Base-by-base conservation (phyloP, 2,329 filamentous ascomycete species). In the Gliomastix tumulicola region DNA sequence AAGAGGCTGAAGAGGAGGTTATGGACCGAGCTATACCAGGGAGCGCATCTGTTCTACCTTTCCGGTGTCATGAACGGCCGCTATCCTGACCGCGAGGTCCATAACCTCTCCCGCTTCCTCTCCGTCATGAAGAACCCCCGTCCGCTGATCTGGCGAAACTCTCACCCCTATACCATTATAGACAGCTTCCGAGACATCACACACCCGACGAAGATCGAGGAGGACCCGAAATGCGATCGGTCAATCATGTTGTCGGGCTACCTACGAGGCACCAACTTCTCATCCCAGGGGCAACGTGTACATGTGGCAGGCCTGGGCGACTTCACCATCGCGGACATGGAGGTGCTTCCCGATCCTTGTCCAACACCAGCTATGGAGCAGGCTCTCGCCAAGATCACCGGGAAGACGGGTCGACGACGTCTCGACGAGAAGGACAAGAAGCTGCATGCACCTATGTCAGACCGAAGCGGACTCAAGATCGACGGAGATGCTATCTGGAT, bases 111-210 rank as follows among this genome's bases (percentile, higher is more conserved):
- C 12, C 79, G 94, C 38, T 98, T 98, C 59, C 71, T 98, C 46
- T 94, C 87, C 16, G 88, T 98, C 47, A 98, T 98, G 94, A 98
- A 98, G 71, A 98, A 95, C 56, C 90, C 94, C 5, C 76, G 92
- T 41, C 92, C 92, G n/a, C 69, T 98, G 21, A 72, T 98, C 30
- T 98, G 92, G 90, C 77, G 94, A 41, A 98, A 98, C 57, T 84
- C 87, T 2, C 92, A 98, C 67, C 89, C 90, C 5, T 98, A 98
- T 59, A 80, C 87, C 40, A 69, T 98, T 37, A 86, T 92, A 40
- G 92, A 98, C 65, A 88, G 89, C 45, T 94, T 97, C 62, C 75
- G 94, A 49, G 92, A 98, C 59, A 80, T 98, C 36, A 98, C 92
- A 0, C 88, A 94, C 23, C 92, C 94, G 1, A 94, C 88, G 9